Evolutionary conservation across 1,139 yeast genomes (phyloP), one percentile per base, ranked within the genome.

Genomic region (Protomyces gravidus): DNA sequence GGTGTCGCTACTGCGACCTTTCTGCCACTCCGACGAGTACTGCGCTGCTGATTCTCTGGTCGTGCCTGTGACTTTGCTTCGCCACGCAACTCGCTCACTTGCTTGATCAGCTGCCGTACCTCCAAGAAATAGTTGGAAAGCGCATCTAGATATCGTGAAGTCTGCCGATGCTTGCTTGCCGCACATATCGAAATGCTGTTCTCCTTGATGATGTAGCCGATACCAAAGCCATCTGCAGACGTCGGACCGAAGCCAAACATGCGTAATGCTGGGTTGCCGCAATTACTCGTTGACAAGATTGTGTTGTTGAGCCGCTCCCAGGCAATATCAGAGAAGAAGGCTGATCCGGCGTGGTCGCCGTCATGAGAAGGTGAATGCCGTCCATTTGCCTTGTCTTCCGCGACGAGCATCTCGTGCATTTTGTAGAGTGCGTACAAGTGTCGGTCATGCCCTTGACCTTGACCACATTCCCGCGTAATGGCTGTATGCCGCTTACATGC

Each of bases 201-300:
- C 62, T 82, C 89, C 71, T 89, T 88, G 68, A 89, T 85, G 67
- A 89, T 89, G 71, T 89, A 89, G 2, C 96, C 96, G 55, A 89
- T 79, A 27, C 97, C 97, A 73, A 86, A 89, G 15, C 97, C 97
- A 68, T 86, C 89, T 23, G 94, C 84, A 33, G 89, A 80, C 5
- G 87, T 90, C 2, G 96, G 97, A 3, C 97, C 97, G 73, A 89
- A 89, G 0, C 96, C 97, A 73, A 89, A 89, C 63, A 86, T 79
- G 67, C 90, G 80, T 64, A 89, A 77, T 1, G 96, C 82, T 5
- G 96, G 95, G 70, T 89, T 89, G 60, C 96, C 96, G 71, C 88
- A 83, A 75, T 80, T 74, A 68, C 89, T 78, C 63, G 95, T 75
- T 68, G 89, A 76, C 70, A 82, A 70, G 68, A 83, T 71, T 70